These are phyloP conservation scores for Gossypium raimondii DNA, from an alignment of 345 rosid species.

Conservation along the genomic window DNA sequence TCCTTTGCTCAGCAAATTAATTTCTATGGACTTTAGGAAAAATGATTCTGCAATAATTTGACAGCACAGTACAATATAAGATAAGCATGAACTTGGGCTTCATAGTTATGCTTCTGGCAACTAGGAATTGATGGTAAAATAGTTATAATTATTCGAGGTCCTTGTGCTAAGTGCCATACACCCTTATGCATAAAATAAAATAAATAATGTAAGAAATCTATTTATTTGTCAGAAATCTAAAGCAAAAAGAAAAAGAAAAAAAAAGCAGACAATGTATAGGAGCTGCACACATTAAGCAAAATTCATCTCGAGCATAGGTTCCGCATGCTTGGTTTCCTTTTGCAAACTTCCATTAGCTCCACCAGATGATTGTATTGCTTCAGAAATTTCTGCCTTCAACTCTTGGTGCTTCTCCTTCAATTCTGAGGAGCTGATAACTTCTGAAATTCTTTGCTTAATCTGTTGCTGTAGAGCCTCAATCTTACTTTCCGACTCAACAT, in stretches of 20 bases:
- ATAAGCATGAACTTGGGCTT: too few species aligned
- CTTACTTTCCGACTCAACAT: conserved; percentile 35
- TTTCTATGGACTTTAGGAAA: too few species aligned
- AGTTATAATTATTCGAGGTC: neutral
- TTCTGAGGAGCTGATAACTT: conserved; percentile 48
- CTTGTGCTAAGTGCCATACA: neutral
- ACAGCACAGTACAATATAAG: too few species aligned
- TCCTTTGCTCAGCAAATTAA: too few species aligned
- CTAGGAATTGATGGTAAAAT: neutral
- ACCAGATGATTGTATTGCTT: conserved; percentile 31
- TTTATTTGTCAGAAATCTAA: neutral
- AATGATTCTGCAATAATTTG: too few species aligned
- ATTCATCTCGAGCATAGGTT: conserved; percentile 42
- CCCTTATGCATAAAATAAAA: neutral
- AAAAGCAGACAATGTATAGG: neutral
- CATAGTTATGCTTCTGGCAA: neutral
- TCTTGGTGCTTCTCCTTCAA: conserved; percentile 51
- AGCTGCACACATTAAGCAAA: conserved; percentile 39
- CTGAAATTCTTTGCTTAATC: conserved; percentile 54
- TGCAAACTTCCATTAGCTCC: conserved; percentile 41
- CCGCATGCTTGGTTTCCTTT: conserved; percentile 22
- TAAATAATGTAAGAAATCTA: neutral
- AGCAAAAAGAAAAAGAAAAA: neutral
- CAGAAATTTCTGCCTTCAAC: conserved; percentile 45
- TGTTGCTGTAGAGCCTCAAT: conserved; percentile 57